Percentiles rank a stretch among this genome's conserved stretches.
phyloP scores from a whole-genome alignment of 2,329 filamentous ascomycete genomes.

The Epichloe uncinata region DNA sequence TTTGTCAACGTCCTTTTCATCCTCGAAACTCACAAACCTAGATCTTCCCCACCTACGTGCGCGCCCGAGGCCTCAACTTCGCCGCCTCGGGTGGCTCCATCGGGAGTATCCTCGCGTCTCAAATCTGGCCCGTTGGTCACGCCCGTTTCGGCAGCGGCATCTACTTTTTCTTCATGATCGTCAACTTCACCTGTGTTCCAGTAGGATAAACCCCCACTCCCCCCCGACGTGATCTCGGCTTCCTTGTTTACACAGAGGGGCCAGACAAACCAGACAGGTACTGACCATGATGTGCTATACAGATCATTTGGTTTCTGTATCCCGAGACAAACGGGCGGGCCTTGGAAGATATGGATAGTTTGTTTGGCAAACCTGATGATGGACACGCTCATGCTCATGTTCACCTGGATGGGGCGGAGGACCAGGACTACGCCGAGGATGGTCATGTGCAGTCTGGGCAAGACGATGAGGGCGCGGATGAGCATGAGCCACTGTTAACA shows the following conservation, averaged over 20 bases:
- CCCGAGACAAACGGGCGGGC: conserved; percentile 30
- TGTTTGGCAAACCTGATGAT: conserved; percentile 20
- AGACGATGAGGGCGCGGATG: conserved; percentile 5
- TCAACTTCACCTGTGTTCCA: conserved; percentile 5
- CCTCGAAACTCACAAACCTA: neutral
- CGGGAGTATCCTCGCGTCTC: conserved; percentile 39
- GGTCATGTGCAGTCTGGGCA: neutral
- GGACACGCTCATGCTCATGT: neutral
- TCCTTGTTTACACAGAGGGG: neutral
- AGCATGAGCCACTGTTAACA: conserved; percentile 5
- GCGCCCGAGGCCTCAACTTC: conserved; percentile 42
- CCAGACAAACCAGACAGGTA: neutral
- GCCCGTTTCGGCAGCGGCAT: conserved; percentile 34
- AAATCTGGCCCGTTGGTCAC: conserved; percentile 43
- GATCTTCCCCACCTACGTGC: conserved; percentile 45
- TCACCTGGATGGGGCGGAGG: neutral
- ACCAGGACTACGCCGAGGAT: neutral
- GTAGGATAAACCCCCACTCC: too few relatives aligned
- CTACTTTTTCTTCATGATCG: conserved; percentile 43
- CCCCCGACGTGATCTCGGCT: too few relatives aligned
- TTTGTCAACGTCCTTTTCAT: neutral
- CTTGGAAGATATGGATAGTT: conserved; percentile 30
- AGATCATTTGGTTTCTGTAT: conserved; percentile 29
- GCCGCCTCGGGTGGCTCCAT: conserved; percentile 41
- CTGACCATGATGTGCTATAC: neutral